A percentile compares a stretch with the other conserved stretches of the same genome.
These are phyloP conservation scores for Cutaneotrichosporon sp. DNA, from an alignment of 1,284 basidiomycete species.

Conservation along the genomic window DNA sequence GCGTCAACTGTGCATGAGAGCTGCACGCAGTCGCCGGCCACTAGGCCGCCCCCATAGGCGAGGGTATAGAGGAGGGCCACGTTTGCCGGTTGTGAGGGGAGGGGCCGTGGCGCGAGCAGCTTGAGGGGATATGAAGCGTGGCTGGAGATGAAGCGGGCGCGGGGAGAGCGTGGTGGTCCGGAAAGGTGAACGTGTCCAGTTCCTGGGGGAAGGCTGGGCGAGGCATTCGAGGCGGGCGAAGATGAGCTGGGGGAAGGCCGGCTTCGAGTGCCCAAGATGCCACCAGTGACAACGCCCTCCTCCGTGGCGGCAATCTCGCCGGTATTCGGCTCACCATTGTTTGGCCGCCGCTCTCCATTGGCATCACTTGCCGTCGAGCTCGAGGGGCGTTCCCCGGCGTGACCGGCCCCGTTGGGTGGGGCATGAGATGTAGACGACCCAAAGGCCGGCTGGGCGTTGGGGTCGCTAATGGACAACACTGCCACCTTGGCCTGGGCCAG, in stretches of 20 bases:
- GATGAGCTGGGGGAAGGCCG: neutral
- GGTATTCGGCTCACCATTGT: no score
- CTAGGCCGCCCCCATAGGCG: conserved; percentile 89
- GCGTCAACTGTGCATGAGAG: conserved; percentile 64
- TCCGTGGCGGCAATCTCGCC: no score
- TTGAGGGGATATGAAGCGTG: conserved; percentile 87
- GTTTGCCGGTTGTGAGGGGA: conserved; percentile 49
- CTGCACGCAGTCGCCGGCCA: conserved; percentile 76
- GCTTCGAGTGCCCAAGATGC: neutral
- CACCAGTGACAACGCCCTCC: neutral
- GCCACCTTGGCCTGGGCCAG: neutral
- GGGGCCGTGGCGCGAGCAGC: conserved; percentile 67
- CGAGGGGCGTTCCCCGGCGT: neutral
- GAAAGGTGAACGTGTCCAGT: conserved; percentile 40
- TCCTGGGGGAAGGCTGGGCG: conserved; percentile 29
- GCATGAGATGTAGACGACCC: no score
- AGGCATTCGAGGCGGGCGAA: neutral
- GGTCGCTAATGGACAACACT: neutral
- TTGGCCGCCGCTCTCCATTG: neutral
- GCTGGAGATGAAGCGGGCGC: conserved; percentile 68
- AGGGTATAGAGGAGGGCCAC: conserved; percentile 75
- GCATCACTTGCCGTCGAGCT: neutral
- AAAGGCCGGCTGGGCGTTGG: neutral
- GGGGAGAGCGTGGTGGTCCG: neutral
- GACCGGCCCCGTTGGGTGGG: neutral